Base-by-base conservation (phyloP, 1,139 yeast species). In the Pichia sp. region DNA sequence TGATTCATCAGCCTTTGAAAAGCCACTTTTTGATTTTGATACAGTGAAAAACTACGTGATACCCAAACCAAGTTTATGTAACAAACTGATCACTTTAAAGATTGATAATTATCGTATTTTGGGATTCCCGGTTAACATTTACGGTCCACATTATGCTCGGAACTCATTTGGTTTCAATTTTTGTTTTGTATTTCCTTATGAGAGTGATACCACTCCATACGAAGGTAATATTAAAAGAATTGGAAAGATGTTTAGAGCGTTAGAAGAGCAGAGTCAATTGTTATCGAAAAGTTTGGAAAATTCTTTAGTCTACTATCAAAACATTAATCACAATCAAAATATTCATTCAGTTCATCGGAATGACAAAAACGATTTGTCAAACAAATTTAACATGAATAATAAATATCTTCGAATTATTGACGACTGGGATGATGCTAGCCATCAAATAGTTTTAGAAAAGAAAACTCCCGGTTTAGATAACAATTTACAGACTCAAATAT, bases 81-180 rank as follows among this genome's bases (percentile, higher is more conserved):
- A 92, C 61, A 74, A 83, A 49, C 69, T 92, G 34, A 73, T 94
- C 16, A 76, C 94, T 1, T 72, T 88, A 53, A 82, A 85, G 55
- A 77, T 81, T 47, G 82, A 79, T 36, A 75, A 78, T 44, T 85
- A 75, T 58, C 70, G 88, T 48, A 78, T 92, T 3, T 75, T 86
- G 23, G 96, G 97, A n/a, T 88, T 79, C 59, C 99, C 98, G 0
- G 95, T 90, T 3, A 81, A 83, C 52, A 80, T 92, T 27, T 79
- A 77, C 49, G 85, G 82, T 40, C 64, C 80, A 9, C 76, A 77
- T 45, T 94, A 94, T 62, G 84, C 92, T 4, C 74, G 98, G 55
- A 94, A 94, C 64, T 83, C 94, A 32, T 92, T 92, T 69, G 85
- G 81, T 55, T 94, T 92, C 72, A 90, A 92, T 59, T 83, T 92